Conservation (phyloP, 495 filamentous ascomycete species). For the Articulospora tetracladia region DNA sequence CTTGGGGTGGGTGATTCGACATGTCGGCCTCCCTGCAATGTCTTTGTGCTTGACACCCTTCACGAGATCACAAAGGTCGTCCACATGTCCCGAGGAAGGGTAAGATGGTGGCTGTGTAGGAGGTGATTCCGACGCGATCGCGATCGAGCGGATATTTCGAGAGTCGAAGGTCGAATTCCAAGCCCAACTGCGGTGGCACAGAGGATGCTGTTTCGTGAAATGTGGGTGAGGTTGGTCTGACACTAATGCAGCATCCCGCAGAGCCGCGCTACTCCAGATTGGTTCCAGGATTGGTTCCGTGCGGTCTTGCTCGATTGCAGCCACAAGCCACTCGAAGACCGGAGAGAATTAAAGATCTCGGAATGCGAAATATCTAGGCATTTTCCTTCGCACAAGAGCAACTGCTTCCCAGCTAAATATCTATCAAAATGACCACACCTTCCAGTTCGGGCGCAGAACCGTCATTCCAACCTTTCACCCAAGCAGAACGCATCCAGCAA, state of each 20-base stretch:
- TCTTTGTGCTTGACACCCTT: background rate
- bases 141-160: too few relatives aligned
- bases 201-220: background rate
- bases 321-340: too few relatives aligned
- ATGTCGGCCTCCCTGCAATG: constrained; percentile 7
- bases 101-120: too few relatives aligned
- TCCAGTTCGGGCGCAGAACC: background rate
- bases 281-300: background rate
- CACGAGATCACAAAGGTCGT: background rate
- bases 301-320: too few relatives aligned
- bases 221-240: background rate
- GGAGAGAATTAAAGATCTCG: too few relatives aligned
- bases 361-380: background rate
- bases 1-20: constrained; percentile 26
- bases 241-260: constrained; percentile 24
- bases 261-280: constrained; percentile 16
- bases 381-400: background rate
- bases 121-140: too few relatives aligned
- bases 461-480: constrained; percentile 46
- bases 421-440: background rate
- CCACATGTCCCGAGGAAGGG: constrained; percentile 1
- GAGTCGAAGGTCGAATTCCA: too few relatives aligned
- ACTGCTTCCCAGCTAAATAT: background rate
- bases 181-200: too few relatives aligned
- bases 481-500: constrained; percentile 71